A percentile compares a stretch with the other conserved stretches of the same genome.
Evolutionary conservation across 2,329 filamentous ascomycete genomes (phyloP).

Genomic region (Xylariaceae sp.): DNA sequence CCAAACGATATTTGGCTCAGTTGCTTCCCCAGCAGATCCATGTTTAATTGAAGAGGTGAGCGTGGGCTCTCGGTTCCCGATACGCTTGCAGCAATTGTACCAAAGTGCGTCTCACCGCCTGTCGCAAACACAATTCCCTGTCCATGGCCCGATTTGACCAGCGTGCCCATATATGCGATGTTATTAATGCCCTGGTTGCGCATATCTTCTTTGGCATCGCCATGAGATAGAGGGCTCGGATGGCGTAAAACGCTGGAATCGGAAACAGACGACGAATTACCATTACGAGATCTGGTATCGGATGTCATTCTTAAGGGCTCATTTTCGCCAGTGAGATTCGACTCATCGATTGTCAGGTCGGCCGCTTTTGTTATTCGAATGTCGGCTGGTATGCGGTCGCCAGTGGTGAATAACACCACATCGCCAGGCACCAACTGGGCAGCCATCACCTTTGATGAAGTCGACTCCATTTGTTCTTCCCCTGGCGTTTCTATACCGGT

Average conservation of each 20-base stretch:
- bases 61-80: constrained; percentile 93
- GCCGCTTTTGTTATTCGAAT: constrained; percentile 87
- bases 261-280: constrained; percentile 26
- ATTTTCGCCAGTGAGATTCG: constrained; percentile 94
- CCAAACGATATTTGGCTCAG: constrained; percentile 95
- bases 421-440: constrained; percentile 86
- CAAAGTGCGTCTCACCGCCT: constrained; percentile 89
- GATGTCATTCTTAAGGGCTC: constrained; percentile 80
- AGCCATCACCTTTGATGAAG: constrained; percentile 81
- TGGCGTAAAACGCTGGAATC: constrained; percentile 35
- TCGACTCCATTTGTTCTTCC: constrained; percentile 62
- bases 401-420: constrained; percentile 88
- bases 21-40: constrained; percentile 96
- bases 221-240: constrained; percentile 47
- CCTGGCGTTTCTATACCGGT: constrained; percentile 55
- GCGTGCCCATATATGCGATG: constrained; percentile 95
- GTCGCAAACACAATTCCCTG: constrained; percentile 97
- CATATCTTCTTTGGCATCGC: constrained; percentile 60
- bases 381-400: constrained; percentile 93
- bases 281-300: constrained; percentile 47
- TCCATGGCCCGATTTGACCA: constrained; percentile 91
- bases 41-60: constrained; percentile 88
- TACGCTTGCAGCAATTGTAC: constrained; percentile 89
- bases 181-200: constrained; percentile 74
- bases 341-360: constrained; percentile 91